phyloP scores from a whole-genome alignment of 495 filamentous ascomycete genomes.

The Acidomyces sp. region DNA sequence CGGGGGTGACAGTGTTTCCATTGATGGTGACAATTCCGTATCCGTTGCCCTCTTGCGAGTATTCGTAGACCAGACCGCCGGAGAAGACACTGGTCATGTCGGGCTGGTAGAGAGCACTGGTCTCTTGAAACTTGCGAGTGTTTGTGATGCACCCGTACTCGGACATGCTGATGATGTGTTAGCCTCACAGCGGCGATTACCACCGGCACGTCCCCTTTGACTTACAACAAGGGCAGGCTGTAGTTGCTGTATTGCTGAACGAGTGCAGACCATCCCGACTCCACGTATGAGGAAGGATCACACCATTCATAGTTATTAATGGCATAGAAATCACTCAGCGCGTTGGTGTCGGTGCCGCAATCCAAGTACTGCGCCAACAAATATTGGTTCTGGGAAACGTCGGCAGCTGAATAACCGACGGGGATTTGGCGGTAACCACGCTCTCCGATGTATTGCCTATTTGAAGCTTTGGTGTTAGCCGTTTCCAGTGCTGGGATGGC shows the following conservation, averaged over 20 bases:
- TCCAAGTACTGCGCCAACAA: constrained; percentile 88
- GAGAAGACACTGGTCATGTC: constrained; percentile 89
- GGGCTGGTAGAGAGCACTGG: constrained; percentile 60
- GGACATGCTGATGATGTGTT: constrained; percentile 53
- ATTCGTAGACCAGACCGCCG: constrained; percentile 91
- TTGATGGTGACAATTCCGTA: constrained; percentile 68
- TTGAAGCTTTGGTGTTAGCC: no score
- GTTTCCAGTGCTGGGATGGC: no score
- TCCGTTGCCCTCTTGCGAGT: constrained; percentile 58
- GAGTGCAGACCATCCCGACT: constrained; percentile 77
- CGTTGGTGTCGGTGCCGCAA: constrained; percentile 74
- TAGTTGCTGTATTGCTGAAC: constrained; percentile 83
- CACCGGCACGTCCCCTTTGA: no score
- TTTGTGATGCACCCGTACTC: constrained; percentile 85
- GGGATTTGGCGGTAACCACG: constrained; percentile 68
- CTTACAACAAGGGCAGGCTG: constrained; percentile 61
- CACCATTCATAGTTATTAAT: constrained; percentile 96
- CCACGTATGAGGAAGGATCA: constrained; percentile 58
- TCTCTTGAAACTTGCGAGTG: constrained; percentile 66
- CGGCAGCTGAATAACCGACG: constrained; percentile 85
- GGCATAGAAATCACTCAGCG: constrained; percentile 84
- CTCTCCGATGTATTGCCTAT: constrained; percentile 62
- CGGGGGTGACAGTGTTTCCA: constrained; percentile 40
- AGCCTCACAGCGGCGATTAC: no score
- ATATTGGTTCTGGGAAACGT: constrained; percentile 73